Percentiles rank a stretch among this genome's conserved stretches.
Evolutionary conservation across 345 rosid species (phyloP).

Genomic region (Gossypium mustelinum): DNA sequence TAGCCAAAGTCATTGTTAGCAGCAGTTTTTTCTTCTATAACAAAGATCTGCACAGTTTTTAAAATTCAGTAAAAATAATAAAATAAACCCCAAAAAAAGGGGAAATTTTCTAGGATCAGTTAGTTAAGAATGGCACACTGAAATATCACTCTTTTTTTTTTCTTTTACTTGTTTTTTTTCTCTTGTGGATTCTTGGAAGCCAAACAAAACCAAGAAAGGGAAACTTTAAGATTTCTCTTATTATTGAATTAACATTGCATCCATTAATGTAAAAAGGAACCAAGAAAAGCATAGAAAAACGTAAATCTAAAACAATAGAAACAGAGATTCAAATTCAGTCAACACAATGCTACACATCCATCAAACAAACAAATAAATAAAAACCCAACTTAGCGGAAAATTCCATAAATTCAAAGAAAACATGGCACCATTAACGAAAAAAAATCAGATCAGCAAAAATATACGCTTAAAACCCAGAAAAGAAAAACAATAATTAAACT

Average conservation of each 20-base stretch:
- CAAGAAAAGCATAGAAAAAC: neutral
- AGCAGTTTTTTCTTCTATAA: neutral
- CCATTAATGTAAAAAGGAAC: neutral
- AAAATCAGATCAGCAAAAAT: neutral
- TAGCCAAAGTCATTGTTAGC: slow-evolving; percentile 31
- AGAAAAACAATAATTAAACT: neutral
- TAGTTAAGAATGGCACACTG: neutral
- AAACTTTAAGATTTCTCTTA: neutral
- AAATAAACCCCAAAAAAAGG: neutral
- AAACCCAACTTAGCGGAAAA: neutral
- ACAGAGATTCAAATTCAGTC: neutral
- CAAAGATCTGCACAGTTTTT: neutral
- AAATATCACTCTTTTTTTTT: neutral
- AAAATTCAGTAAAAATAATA: neutral
- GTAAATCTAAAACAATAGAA: neutral
- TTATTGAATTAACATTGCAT: neutral
- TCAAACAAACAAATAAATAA: neutral
- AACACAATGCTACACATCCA: neutral
- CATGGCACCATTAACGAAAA: neutral
- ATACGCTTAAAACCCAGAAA: neutral
- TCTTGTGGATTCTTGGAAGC: neutral
- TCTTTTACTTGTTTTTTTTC: neutral
- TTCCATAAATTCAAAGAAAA: neutral
- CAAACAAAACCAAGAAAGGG: neutral
- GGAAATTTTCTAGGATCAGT: neutral